Evolutionary conservation across 768 basidiomycete species (phyloP).

Genomic region (Lactarius quietus): DNA sequence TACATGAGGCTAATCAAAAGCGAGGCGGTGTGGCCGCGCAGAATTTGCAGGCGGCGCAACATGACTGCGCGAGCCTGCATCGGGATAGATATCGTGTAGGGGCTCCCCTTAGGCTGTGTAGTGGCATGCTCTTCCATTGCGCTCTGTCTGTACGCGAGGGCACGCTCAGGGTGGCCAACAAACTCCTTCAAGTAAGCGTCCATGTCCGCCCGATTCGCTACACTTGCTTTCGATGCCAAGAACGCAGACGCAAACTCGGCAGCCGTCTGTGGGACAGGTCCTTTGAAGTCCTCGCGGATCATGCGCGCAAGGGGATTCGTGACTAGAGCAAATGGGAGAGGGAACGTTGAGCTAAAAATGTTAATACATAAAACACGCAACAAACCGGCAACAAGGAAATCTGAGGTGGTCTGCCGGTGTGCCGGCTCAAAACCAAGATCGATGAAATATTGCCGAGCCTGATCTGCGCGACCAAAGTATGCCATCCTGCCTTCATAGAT

Average conservation of each 20-base stretch:
- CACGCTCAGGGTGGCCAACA: slow-evolving; percentile 44
- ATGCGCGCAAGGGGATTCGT: slow-evolving; percentile 61
- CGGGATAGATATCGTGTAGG: slow-evolving; percentile 35
- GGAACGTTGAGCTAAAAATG: background rate
- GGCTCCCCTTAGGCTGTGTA: slow-evolving; percentile 39
- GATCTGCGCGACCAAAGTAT: slow-evolving; percentile 70
- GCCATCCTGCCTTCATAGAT: slow-evolving; percentile 78
- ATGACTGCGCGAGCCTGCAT: slow-evolving; percentile 40
- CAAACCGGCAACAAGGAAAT: slow-evolving; percentile 57
- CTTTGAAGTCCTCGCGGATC: slow-evolving; percentile 41
- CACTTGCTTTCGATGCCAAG: slow-evolving; percentile 38
- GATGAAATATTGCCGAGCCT: slow-evolving; percentile 79
- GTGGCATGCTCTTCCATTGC: slow-evolving; percentile 51
- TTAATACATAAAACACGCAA: background rate
- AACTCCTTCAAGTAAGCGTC: slow-evolving; percentile 42
- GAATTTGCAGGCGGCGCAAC: slow-evolving; percentile 36
- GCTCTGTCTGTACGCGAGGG: slow-evolving; percentile 43
- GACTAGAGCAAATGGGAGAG: slow-evolving; percentile 32
- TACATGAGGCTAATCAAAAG: slow-evolving; percentile 32
- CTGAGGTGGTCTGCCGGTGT: slow-evolving; percentile 80
- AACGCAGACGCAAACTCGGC: slow-evolving; percentile 48
- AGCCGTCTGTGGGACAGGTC: slow-evolving; percentile 48
- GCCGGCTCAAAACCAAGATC: slow-evolving; percentile 66
- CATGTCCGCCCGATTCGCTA: slow-evolving; percentile 45
- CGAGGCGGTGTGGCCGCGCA: slow-evolving; percentile 32